Evolutionary conservation across 805 yeast genomes (phyloP).

Genomic region (Metschnikowia proteae): DNA sequence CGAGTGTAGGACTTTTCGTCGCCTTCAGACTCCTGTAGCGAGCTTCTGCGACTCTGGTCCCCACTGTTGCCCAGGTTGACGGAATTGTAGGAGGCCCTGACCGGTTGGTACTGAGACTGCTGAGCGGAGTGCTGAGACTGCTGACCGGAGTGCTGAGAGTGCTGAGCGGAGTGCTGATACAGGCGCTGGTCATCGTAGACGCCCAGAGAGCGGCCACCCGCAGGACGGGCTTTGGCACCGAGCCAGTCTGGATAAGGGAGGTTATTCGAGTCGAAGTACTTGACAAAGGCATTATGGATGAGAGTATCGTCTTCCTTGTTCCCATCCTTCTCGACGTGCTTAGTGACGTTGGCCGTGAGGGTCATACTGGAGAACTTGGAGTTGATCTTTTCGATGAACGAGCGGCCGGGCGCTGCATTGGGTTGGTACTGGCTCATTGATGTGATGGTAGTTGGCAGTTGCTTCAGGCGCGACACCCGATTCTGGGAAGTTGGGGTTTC

Average conservation of each 20-base stretch:
- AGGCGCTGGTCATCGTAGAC: not conserved
- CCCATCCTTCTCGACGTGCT: conserved; percentile 37
- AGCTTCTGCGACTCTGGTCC: conserved; percentile 1
- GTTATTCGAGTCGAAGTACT: conserved; percentile 29
- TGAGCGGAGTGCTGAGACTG: conserved; percentile 1
- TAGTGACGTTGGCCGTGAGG: conserved; percentile 20
- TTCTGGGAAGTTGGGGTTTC: too few relatives aligned
- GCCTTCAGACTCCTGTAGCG: conserved; percentile 7
- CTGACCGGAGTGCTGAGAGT: not conserved
- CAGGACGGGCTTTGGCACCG: conserved; percentile 23
- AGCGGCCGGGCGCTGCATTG: conserved; percentile 22
- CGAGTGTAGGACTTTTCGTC: conserved; percentile 24
- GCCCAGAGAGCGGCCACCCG: not conserved
- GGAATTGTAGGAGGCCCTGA: conserved; percentile 22
- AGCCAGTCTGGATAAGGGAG: conserved; percentile 44
- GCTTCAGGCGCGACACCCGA: too few relatives aligned
- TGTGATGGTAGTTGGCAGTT: not conserved
- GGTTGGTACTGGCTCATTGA: conserved; percentile 23
- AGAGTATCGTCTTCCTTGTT: conserved; percentile 35
- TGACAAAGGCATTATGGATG: conserved; percentile 42
- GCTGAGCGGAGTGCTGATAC: not conserved
- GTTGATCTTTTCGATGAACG: conserved; percentile 36
- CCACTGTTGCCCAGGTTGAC: conserved; percentile 7
- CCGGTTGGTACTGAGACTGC: conserved; percentile 25
- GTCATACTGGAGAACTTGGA: conserved; percentile 37